Conservation (phyloP, 805 yeast species). For the Yarrowia sp. region DNA sequence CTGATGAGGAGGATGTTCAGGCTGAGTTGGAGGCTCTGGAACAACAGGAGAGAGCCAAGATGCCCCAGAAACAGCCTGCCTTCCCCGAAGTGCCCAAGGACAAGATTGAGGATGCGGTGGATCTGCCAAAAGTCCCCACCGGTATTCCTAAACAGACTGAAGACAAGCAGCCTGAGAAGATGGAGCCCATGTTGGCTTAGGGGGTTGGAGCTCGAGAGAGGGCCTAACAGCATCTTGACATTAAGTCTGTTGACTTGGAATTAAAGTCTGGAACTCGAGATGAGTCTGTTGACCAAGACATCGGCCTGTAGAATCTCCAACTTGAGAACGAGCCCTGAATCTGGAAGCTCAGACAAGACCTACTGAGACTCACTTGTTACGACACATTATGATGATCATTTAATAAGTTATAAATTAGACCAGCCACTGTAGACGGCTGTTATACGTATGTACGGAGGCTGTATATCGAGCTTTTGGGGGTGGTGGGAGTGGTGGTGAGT, state of each 20-base stretch:
- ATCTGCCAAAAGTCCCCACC: slow-evolving; percentile 15
- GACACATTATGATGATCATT: not conserved
- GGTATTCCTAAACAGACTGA: not conserved
- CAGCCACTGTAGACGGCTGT: slow-evolving; percentile 16
- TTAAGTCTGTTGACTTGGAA: too few relatives aligned
- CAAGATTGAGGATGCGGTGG: slow-evolving; percentile 11
- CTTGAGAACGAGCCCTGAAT: too few relatives aligned
- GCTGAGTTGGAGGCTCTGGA: slow-evolving; percentile 48
- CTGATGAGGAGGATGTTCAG: slow-evolving; percentile 50
- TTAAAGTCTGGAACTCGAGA: too few relatives aligned
- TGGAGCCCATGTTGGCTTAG: slow-evolving; percentile 27
- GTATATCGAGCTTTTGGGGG: not conserved
- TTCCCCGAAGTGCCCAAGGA: slow-evolving; percentile 25
- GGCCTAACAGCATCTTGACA: too few relatives aligned
- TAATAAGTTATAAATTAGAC: slow-evolving; percentile 33
- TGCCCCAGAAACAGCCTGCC: slow-evolving; percentile 2
- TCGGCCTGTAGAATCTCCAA: too few relatives aligned
- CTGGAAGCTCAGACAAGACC: too few relatives aligned
- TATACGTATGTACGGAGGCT: slow-evolving; percentile 1
- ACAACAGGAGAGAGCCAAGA: slow-evolving; percentile 41
- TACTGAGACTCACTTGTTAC: not conserved
- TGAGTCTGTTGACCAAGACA: too few relatives aligned
- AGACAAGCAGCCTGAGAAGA: slow-evolving; percentile 12
- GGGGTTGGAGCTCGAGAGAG: too few relatives aligned
- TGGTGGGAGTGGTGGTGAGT: not conserved